These are phyloP conservation scores for Echinosphaeria canescens DNA, from an alignment of 2,329 filamentous ascomycete species.

Conservation along the genomic window DNA sequence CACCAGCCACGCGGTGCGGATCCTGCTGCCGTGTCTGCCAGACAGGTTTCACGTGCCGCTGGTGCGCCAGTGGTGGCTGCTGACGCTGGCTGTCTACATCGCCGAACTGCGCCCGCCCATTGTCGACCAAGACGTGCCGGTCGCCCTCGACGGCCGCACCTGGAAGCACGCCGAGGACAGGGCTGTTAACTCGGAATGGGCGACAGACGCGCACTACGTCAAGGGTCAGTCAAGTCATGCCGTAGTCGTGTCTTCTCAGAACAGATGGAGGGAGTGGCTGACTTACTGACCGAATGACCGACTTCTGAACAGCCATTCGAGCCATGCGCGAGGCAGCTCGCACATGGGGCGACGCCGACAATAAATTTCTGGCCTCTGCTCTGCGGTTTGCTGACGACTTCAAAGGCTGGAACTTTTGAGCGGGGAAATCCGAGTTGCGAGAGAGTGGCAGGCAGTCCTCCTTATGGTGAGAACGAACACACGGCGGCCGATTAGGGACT, in stretches of 20 bases:
- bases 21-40: constrained; percentile 61
- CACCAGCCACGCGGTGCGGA: constrained; percentile 70
- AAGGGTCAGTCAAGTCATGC: too few species aligned
- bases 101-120: constrained; percentile 52
- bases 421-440: too few species aligned
- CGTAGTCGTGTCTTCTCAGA: constrained; percentile 5
- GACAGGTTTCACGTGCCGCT: constrained; percentile 49
- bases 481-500: too few species aligned
- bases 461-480: too few species aligned
- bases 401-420: constrained; percentile 34
- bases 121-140: constrained; percentile 38
- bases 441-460: too few species aligned
- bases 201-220: constrained; percentile 64
- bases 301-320: constrained; percentile 30
- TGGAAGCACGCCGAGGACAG: constrained; percentile 62
- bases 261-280: background rate
- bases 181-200: constrained; percentile 44
- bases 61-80: constrained; percentile 76
- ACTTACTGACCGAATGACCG: background rate
- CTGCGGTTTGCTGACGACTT: constrained; percentile 57
- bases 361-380: constrained; percentile 44
- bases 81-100: constrained; percentile 61
- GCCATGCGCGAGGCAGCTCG: constrained; percentile 53
- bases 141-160: constrained; percentile 37
- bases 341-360: constrained; percentile 52